phyloP scores from a whole-genome alignment of 257 asterid species.

The Marsdenia floribunda region DNA sequence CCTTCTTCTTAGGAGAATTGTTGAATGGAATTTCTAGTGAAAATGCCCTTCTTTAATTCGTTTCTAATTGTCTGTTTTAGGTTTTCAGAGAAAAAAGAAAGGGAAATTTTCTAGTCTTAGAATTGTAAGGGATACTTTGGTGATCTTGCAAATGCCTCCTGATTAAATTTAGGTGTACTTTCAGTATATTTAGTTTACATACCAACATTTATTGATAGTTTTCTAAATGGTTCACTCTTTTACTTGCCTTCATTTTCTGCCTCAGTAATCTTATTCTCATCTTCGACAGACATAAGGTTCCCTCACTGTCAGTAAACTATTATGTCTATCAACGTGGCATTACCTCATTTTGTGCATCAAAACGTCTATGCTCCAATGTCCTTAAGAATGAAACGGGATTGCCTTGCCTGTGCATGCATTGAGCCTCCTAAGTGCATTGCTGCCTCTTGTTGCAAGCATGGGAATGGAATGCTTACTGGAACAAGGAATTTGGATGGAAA shows the following conservation, averaged over 20 bases:
- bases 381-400: constrained; percentile 34
- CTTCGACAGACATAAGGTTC: neutral
- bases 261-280: neutral
- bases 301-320: neutral
- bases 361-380: constrained; percentile 45
- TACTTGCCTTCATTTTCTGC: neutral
- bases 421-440: constrained; percentile 34
- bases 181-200: neutral
- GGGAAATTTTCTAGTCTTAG: neutral
- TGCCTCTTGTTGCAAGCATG: constrained; percentile 16
- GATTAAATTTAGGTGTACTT: neutral
- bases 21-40: neutral
- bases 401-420: constrained; percentile 33
- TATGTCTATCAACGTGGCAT: constrained; percentile 16
- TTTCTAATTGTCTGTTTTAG: neutral
- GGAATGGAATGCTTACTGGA: constrained; percentile 28
- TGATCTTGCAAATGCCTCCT: neutral
- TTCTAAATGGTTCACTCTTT: neutral
- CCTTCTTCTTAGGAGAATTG: neutral
- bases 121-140: neutral
- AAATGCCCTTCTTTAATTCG: neutral
- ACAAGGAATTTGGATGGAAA: constrained; percentile 21
- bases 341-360: constrained; percentile 14
- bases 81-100: neutral
- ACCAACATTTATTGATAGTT: neutral